Percentiles rank a stretch among this genome's conserved stretches.
Evolutionary conservation across 352 stramenopile species (phyloP).

Genomic region (Globisporangium carolinianum): DNA sequence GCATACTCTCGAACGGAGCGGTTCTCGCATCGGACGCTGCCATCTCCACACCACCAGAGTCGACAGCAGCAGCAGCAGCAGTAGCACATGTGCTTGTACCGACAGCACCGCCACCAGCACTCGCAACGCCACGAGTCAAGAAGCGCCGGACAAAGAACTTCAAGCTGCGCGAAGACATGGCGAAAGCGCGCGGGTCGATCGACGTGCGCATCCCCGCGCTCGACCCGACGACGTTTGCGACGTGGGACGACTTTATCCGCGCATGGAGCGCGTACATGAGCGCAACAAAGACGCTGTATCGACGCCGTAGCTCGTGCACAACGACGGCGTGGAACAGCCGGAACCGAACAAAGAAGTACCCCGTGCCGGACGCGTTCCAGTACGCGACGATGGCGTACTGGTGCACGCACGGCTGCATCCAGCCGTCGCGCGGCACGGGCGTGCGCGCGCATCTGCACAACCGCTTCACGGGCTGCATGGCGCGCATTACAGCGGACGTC

Average conservation of each 20-base stretch:
- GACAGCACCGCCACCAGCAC: neutral
- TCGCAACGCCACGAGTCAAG: conserved; percentile 36
- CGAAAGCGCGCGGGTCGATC: conserved; percentile 36
- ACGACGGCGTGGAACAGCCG: conserved; percentile 73
- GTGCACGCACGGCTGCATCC: conserved; percentile 79
- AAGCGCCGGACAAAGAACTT: conserved; percentile 82
- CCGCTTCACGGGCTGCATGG: conserved; percentile 70
- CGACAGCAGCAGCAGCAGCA: too few species aligned
- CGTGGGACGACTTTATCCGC: conserved; percentile 61
- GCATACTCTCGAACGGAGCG: too few species aligned
- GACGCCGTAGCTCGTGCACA: conserved; percentile 62
- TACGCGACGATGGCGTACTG: conserved; percentile 83
- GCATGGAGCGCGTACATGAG: conserved; percentile 64
- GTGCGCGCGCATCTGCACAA: conserved; percentile 75
- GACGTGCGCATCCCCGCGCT: conserved; percentile 39
- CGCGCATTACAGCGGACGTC: conserved; percentile 65
- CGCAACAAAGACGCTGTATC: conserved; percentile 69
- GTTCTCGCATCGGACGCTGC: too few species aligned
- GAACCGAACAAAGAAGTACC: conserved; percentile 64
- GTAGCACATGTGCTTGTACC: too few species aligned
- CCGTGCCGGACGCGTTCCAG: conserved; percentile 62
- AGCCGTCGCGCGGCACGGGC: conserved; percentile 59
- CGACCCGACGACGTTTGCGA: conserved; percentile 44
- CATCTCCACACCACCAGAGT: too few species aligned
- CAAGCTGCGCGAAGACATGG: conserved; percentile 66